Conservation (phyloP, 1,139 yeast genomes). For the Williopsis jadinii region DNA sequence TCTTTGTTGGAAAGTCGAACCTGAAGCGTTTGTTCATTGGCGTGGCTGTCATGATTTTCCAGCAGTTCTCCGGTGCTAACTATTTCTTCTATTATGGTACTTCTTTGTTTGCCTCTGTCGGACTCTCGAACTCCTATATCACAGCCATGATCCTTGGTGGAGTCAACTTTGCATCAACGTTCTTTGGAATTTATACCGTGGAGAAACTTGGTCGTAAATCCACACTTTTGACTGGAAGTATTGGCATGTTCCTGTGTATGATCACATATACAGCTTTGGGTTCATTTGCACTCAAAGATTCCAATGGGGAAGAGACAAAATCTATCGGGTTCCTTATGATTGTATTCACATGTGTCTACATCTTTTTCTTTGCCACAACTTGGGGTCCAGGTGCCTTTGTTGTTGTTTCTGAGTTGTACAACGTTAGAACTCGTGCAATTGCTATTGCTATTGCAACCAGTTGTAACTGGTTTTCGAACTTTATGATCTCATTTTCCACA, state of each 20-base stretch:
- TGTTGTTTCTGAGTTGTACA: slow-evolving; percentile 69
- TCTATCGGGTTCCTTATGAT: slow-evolving; percentile 66
- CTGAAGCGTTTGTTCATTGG: slow-evolving; percentile 44
- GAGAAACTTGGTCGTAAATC: slow-evolving; percentile 64
- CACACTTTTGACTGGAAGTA: slow-evolving; percentile 55
- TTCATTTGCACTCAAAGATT: slow-evolving; percentile 32
- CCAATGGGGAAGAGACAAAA: slow-evolving; percentile 19
- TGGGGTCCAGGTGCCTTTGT: slow-evolving; percentile 85
- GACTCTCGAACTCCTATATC: slow-evolving; percentile 33
- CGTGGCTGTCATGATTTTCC: slow-evolving; percentile 46
- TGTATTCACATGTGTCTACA: slow-evolving; percentile 65
- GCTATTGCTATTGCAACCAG: slow-evolving; percentile 73
- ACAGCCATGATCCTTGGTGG: slow-evolving; percentile 67
- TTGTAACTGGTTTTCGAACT: slow-evolving; percentile 71
- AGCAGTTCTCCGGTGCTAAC: slow-evolving; percentile 53
- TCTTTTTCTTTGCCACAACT: slow-evolving; percentile 71
- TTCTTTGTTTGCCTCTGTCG: slow-evolving; percentile 43
- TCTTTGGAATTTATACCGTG: slow-evolving; percentile 59
- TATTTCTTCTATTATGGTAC: slow-evolving; percentile 53
- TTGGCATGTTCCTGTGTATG: slow-evolving; percentile 56
- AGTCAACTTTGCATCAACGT: slow-evolving; percentile 72
- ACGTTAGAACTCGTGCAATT: slow-evolving; percentile 65
- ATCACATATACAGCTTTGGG: slow-evolving; percentile 62
- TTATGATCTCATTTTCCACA: slow-evolving; percentile 65
- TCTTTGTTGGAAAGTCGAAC: slow-evolving; percentile 41